These are phyloP conservation scores for Lodderomyces orthopsilosis DNA, from an alignment of 1,139 yeast genomes.

Conservation along the genomic window DNA sequence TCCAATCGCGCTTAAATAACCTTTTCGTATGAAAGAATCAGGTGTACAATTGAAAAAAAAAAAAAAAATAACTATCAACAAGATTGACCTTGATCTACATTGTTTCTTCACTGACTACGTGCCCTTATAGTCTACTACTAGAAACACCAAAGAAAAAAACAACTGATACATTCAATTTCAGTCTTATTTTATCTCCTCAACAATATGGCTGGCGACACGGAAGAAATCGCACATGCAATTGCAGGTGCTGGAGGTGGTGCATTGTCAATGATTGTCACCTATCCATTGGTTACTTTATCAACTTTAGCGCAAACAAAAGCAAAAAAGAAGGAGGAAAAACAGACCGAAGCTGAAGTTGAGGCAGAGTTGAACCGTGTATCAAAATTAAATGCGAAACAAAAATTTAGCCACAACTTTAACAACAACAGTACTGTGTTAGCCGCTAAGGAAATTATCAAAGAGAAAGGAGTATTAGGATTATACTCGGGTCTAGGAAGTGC, in stretches of 20 bases:
- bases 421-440: conserved; percentile 30
- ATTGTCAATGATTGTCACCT: conserved; percentile 77
- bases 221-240: conserved; percentile 76
- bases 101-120: too few relatives aligned
- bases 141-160: too few relatives aligned
- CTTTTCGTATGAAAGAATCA: too few relatives aligned
- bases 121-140: too few relatives aligned
- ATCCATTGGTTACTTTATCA: conserved; percentile 80
- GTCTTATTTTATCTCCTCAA: not conserved
- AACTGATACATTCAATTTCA: too few relatives aligned
- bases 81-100: too few relatives aligned
- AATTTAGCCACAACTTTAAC: conserved; percentile 14
- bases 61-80: too few relatives aligned
- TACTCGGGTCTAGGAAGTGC: conserved; percentile 90
- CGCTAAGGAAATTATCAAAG: conserved; percentile 47
- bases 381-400: not conserved
- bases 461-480: conserved; percentile 69
- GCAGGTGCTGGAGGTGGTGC: conserved; percentile 96
- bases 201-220: conserved; percentile 10
- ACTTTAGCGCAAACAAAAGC: conserved; percentile 77
- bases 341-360: not conserved
- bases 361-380: not conserved
- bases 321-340: conserved; percentile 35
- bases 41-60: too few relatives aligned
- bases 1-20: too few relatives aligned